Base-by-base conservation (phyloP, 768 basidiomycete species). In the Lactarius pseudohatsudake region DNA sequence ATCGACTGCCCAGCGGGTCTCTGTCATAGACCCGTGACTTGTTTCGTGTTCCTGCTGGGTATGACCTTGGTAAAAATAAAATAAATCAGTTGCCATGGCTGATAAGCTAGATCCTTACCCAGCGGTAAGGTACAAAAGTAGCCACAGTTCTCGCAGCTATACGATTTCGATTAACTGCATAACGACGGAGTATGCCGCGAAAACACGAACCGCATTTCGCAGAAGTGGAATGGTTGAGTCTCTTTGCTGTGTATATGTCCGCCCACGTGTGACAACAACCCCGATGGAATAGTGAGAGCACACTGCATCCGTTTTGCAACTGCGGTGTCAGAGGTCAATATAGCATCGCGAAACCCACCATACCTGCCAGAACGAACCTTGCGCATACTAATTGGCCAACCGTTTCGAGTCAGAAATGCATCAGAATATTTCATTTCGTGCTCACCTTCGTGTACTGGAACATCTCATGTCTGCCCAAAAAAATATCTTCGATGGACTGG, bases 381-480 rank as follows among this genome's bases (percentile, higher is more conserved):
- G 85, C 3, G 81, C 77, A 71, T 85, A 86, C 85, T 86, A 16
- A 16, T 55, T 34, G 50, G 34, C 0, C 8, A 55, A 16, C 4
- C 10, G 45, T 47, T 22, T 47, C 9, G 3, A 10, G 10, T 47
- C 4, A 28, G 18, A 36, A 16, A 0, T 53, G 6, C 6, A 16
- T 22, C 26, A 2, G 11, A 65, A 72, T 0, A 9, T 38, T n/a
- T n/a, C n/a, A 3, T 8, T 22, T 4, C 9, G 16, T 10, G n/a
- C n/a, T n/a, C n/a, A 84, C 86, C 79, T 87, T 88, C 0, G 87
- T 88, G 57, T 85, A 88, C 70, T 84, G 81, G 70, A 86, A 88
- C 0, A 82, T 84, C 67, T 85, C 84, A 57, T 86, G 83, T 62
- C 74, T 76, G 0, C 86, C 86, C 0, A 80, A 82, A 69, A 87